phyloP scores from a whole-genome alignment of 2,329 filamentous ascomycete species.

The Alternaria sp. region DNA sequence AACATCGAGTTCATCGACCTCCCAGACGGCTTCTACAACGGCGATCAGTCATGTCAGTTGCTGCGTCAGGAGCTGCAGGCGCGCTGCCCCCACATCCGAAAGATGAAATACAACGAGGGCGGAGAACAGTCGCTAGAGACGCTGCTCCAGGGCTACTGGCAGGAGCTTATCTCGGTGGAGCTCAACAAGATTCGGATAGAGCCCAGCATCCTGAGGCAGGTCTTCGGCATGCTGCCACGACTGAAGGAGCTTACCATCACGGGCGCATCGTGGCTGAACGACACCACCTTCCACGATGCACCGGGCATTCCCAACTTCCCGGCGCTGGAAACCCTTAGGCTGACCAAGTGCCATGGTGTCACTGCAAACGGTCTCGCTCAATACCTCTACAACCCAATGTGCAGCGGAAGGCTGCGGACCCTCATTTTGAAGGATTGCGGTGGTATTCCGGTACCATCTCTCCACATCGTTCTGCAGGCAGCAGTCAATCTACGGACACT shows the following conservation, averaged over 20 bases:
- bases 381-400: constrained; percentile 68
- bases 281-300: constrained; percentile 75
- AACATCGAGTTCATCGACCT: constrained; percentile 90
- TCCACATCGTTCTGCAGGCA: constrained; percentile 68
- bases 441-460: constrained; percentile 68
- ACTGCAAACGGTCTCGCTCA: constrained; percentile 74
- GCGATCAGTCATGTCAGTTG: constrained; percentile 77
- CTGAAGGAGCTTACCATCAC: constrained; percentile 79
- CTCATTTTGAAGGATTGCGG: constrained; percentile 74
- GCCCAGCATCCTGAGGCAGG: constrained; percentile 72
- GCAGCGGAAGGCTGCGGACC: constrained; percentile 68
- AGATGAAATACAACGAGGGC: constrained; percentile 85
- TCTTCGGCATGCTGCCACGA: constrained; percentile 70
- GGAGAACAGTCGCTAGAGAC: constrained; percentile 79
- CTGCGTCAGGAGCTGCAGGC: constrained; percentile 85
- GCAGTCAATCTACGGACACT: constrained; percentile 68
- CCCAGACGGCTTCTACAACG: constrained; percentile 84
- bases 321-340: constrained; percentile 73
- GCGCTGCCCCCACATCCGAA: constrained; percentile 81
- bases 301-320: constrained; percentile 76
- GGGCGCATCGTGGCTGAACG: constrained; percentile 73
- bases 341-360: constrained; percentile 75
- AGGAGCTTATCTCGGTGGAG: constrained; percentile 75
- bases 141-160: constrained; percentile 73
- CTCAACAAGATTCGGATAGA: constrained; percentile 74